These are phyloP conservation scores for Tylopilus rubrobrunneus DNA, from an alignment of 768 basidiomycete species.

Conservation along the genomic window DNA sequence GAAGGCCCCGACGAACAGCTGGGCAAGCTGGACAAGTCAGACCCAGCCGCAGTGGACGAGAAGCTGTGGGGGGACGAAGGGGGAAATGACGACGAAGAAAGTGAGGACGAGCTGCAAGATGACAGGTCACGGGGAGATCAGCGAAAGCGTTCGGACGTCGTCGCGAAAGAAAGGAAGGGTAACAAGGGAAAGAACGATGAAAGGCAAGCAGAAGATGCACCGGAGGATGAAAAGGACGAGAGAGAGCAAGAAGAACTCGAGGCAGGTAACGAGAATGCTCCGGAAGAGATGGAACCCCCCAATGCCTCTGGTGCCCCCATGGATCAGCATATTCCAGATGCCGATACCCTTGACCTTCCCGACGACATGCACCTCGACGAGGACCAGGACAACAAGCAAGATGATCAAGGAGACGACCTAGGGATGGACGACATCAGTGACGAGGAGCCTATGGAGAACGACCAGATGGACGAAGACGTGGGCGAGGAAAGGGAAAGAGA, in stretches of 20 bases:
- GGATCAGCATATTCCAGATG: constrained; percentile 75
- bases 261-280: constrained; percentile 33
- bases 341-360: constrained; percentile 82
- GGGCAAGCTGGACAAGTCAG: constrained; percentile 76
- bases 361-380: constrained; percentile 73
- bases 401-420: constrained; percentile 23
- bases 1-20: constrained; percentile 75
- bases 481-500: constrained; percentile 2
- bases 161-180: constrained; percentile 68
- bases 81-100: constrained; percentile 47
- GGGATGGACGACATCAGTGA: constrained; percentile 38
- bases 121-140: constrained; percentile 51
- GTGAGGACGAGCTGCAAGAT: constrained; percentile 53
- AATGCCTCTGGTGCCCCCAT: constrained; percentile 61
- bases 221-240: constrained; percentile 22
- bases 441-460: constrained; percentile 23
- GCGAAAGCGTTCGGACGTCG: constrained; percentile 58
- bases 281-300: constrained; percentile 40
- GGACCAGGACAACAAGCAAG: constrained; percentile 27
- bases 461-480: constrained; percentile 27
- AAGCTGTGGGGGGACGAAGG: constrained; percentile 94
- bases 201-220: constrained; percentile 28
- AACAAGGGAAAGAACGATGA: constrained; percentile 31
- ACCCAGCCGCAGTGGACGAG: constrained; percentile 86
- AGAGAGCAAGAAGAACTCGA: constrained; percentile 25